These are phyloP conservation scores for Misopates orontium DNA, from an alignment of 257 asterid species.

Conservation along the genomic window DNA sequence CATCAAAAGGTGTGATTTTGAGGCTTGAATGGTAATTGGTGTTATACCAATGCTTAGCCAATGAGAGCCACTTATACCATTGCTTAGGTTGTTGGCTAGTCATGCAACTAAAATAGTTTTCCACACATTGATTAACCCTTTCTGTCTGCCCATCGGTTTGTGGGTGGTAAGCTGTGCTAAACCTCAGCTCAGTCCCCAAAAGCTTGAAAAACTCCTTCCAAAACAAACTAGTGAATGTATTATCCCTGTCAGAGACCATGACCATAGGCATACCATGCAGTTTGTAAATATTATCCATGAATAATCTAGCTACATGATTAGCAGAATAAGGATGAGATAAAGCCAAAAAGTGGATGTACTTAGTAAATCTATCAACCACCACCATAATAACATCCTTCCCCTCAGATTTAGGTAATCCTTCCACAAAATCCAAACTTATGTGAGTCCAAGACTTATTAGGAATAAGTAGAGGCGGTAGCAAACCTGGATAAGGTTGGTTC, in stretches of 20 bases:
- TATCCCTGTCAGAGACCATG: constrained; percentile 4
- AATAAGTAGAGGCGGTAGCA: too few species aligned
- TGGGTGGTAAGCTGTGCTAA: constrained; percentile 2
- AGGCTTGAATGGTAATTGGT: neutral
- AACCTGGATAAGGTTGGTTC: too few species aligned
- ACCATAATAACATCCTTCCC: too few species aligned
- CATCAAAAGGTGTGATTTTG: too few species aligned
- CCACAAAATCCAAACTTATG: constrained; percentile 2
- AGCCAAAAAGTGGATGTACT: neutral
- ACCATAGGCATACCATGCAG: neutral
- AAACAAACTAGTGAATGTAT: neutral
- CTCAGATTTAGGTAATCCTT: constrained; percentile 4
- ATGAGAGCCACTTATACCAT: neutral
- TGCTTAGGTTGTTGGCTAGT: neutral
- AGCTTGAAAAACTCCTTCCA: constrained; percentile 11
- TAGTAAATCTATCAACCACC: neutral
- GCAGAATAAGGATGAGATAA: constrained; percentile 11
- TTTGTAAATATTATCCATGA: constrained; percentile 1
- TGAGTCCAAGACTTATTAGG: too few species aligned
- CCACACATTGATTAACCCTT: neutral
- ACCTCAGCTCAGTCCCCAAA: neutral
- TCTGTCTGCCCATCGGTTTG: neutral
- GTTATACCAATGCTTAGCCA: neutral
- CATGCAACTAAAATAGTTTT: constrained; percentile 8
- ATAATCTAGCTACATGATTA: neutral